phyloP scores from a whole-genome alignment of 352 stramenopile genomes.

The Discostella stelligera region DNA sequence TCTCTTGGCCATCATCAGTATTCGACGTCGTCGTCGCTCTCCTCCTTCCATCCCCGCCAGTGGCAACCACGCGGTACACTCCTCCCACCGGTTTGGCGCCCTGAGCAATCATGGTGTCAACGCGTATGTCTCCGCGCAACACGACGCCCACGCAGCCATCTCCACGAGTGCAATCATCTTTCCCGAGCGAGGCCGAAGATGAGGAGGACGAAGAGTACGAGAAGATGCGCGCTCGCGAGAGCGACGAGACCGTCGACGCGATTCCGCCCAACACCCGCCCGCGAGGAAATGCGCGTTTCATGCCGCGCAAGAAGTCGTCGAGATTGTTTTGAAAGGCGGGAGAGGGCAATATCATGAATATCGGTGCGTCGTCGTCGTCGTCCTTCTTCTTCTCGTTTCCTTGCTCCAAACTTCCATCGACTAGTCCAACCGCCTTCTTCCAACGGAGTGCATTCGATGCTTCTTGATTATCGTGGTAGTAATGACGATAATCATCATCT shows the following conservation, averaged over 20 bases:
- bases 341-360: slow-evolving; percentile 68
- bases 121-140: slow-evolving; percentile 62
- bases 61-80: slow-evolving; percentile 74
- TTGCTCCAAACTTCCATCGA: slow-evolving; percentile 39
- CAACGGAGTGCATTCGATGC: neutral
- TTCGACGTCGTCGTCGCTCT: neutral
- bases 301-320: slow-evolving; percentile 63
- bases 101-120: slow-evolving; percentile 74
- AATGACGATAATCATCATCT: neutral
- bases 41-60: slow-evolving; percentile 15
- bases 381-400: slow-evolving; percentile 28
- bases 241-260: slow-evolving; percentile 69
- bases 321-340: slow-evolving; percentile 75
- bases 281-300: slow-evolving; percentile 48
- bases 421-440: slow-evolving; percentile 7
- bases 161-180: slow-evolving; percentile 9
- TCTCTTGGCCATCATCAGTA: neutral
- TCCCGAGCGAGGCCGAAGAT: neutral
- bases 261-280: slow-evolving; percentile 63
- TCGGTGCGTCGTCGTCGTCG: slow-evolving; percentile 37
- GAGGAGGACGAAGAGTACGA: slow-evolving; percentile 32
- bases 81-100: slow-evolving; percentile 78
- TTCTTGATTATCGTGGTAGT: neutral
- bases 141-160: slow-evolving; percentile 76
- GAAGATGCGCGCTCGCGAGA: slow-evolving; percentile 68